Evolutionary conservation across 441 rosid species (phyloP), one percentile per base, ranked within the genome.

Genomic region (Kokia cookei): DNA sequence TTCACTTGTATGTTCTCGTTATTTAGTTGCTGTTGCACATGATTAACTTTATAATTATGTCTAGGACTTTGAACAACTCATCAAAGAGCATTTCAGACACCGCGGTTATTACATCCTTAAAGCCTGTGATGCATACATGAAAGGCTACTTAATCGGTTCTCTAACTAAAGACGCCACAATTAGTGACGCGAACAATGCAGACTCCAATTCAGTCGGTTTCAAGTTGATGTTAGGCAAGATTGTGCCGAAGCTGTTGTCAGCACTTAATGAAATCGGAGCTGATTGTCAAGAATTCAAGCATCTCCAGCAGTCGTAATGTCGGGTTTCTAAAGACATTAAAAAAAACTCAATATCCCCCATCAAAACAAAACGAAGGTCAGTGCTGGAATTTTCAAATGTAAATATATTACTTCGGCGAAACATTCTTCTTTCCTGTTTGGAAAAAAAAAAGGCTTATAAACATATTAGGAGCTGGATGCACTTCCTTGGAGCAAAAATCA

Each of bases 161-260:
- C 96, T 93, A 24, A 60, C 82, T 45, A 77, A 88, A 79, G 96
- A 92, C 60, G 98, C 93, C 7, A 83, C 89, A 1, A 80, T 79
- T 32, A 84, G 77, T 64, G 79, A 82, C 66, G 81, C 77, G 55
- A 77, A 78, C 63, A 73, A 76, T 37, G 87, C 87, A n/a, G 87
- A 94, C 77, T 78, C 88, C 73, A 94, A 87, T 69, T 96, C 98
- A 0, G 93, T 89, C 73, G 98, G 99, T 42, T 94, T 96, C 89
- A 94, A 94, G 85, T 81, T 96, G 79, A 96, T 96, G 98, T 96
- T 96, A 80, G 90, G 87, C 61, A 96, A 96, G 92, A 92, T 92
- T 27, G 77, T 74, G 5, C 97, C 96, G 4, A 96, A 90, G 84
- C 94, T 96, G 65, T 82, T 87, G 74, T 48, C 61, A 13, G 85